These are phyloP conservation scores for Gaeumannomyces tritici DNA, from an alignment of 2,329 filamentous ascomycete genomes.

Conservation along the genomic window DNA sequence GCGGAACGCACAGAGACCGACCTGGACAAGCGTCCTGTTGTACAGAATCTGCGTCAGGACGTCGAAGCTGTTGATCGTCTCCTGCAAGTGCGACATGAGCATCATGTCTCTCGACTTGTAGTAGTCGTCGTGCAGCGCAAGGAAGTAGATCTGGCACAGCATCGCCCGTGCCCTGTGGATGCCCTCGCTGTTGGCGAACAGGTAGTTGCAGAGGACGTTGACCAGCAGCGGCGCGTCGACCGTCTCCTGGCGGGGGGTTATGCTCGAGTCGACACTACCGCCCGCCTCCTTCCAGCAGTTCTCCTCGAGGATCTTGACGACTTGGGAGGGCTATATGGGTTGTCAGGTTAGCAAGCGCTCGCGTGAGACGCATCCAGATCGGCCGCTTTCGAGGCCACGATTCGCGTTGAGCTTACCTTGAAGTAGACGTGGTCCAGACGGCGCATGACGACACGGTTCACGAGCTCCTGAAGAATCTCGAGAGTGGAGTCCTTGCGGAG, in stretches of 20 bases:
- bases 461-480: slow-evolving; percentile 70
- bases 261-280: slow-evolving; percentile 59
- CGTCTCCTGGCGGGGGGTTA: slow-evolving; percentile 64
- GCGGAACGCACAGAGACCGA: slow-evolving; percentile 96
- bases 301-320: slow-evolving; percentile 88
- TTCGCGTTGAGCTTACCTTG: slow-evolving; percentile 50
- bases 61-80: slow-evolving; percentile 94
- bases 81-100: slow-evolving; percentile 98
- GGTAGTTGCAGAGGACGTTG: slow-evolving; percentile 83
- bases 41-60: slow-evolving; percentile 96
- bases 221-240: slow-evolving; percentile 68
- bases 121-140: slow-evolving; percentile 94
- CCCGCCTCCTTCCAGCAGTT: slow-evolving; percentile 83
- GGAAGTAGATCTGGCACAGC: slow-evolving; percentile 98
- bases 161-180: slow-evolving; percentile 95
- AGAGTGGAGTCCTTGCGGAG: slow-evolving; percentile 62
- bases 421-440: slow-evolving; percentile 97
- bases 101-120: slow-evolving; percentile 98
- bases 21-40: slow-evolving; percentile 95
- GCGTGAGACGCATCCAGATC: background rate
- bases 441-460: slow-evolving; percentile 90
- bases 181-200: slow-evolving; percentile 89
- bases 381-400: background rate
- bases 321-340: slow-evolving; percentile 62
- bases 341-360: background rate